Conservation (phyloP, 352 stramenopile species). For the Phytophthora colocasiae region DNA sequence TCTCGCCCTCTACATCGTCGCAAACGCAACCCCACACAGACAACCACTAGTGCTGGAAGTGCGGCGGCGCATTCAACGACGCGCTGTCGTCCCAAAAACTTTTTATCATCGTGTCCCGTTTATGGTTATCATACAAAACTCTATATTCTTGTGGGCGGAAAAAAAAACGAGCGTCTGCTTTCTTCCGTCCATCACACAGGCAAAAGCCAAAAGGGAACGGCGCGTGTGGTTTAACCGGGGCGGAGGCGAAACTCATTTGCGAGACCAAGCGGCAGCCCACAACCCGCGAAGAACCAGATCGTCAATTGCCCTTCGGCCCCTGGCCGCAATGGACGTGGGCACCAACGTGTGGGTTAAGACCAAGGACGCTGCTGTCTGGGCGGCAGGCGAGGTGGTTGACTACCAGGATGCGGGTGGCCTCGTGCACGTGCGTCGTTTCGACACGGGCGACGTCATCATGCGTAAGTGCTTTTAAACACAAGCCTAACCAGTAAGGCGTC, state of each 20-base stretch:
- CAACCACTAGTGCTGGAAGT: neutral
- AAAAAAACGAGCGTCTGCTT: slow-evolving; percentile 11
- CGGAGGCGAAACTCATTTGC: slow-evolving; percentile 19
- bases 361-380: slow-evolving; percentile 65
- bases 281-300: slow-evolving; percentile 18
- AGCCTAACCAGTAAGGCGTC: slow-evolving; percentile 12
- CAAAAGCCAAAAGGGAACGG: neutral
- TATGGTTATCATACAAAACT: slow-evolving; percentile 16
- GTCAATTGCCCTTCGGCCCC: neutral
- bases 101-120: slow-evolving; percentile 1
- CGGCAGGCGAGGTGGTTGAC: slow-evolving; percentile 70
- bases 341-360: slow-evolving; percentile 85
- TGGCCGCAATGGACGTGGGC: slow-evolving; percentile 77
- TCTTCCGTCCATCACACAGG: slow-evolving; percentile 32
- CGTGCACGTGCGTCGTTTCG: slow-evolving; percentile 49
- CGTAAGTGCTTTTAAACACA: slow-evolving; percentile 29
- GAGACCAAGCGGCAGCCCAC: slow-evolving; percentile 22
- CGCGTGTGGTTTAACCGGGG: slow-evolving; percentile 13
- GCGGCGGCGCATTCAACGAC: slow-evolving; percentile 2
- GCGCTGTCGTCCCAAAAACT: slow-evolving; percentile 15
- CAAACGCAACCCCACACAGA: neutral
- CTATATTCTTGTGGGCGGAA: slow-evolving; percentile 14
- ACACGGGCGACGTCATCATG: slow-evolving; percentile 49
- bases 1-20: neutral
- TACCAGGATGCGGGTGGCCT: slow-evolving; percentile 61